A percentile compares a stretch with the other conserved stretches of the same genome.
Conservation (phyloP, 2,329 filamentous ascomycete genomes). For the Scedosporium dehoogii region DNA sequence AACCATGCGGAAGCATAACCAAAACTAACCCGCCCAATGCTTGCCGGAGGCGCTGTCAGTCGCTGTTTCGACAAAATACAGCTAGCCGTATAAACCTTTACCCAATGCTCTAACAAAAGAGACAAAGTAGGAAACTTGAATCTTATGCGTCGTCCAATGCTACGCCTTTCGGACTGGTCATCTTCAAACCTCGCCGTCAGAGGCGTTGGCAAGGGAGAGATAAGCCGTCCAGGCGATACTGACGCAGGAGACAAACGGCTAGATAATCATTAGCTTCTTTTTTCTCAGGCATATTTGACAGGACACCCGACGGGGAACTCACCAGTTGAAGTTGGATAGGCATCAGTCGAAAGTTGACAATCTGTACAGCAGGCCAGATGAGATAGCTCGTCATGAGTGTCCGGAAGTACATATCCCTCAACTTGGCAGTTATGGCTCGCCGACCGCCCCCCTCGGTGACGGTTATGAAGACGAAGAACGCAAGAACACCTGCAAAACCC, state of each 20-base stretch:
- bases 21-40: neutral
- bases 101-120: neutral
- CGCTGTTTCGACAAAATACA: neutral
- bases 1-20: neutral
- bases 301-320: conserved; percentile 31
- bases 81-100: neutral
- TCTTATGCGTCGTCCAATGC: neutral
- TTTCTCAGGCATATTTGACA: neutral
- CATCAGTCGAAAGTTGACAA: conserved; percentile 93
- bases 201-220: conserved; percentile 80
- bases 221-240: conserved; percentile 98
- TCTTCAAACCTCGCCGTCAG: conserved; percentile 50
- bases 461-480: conserved; percentile 96
- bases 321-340: conserved; percentile 95
- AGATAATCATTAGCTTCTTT: neutral
- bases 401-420: conserved; percentile 87
- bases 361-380: conserved; percentile 90
- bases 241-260: conserved; percentile 93
- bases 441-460: conserved; percentile 83
- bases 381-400: conserved; percentile 93
- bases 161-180: neutral
- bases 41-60: neutral
- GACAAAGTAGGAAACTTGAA: neutral
- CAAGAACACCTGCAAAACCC: conserved; percentile 45
- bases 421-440: conserved; percentile 70